phyloP scores from a whole-genome alignment of 2,329 filamentous ascomycete genomes.

The Aspergillus sp. region DNA sequence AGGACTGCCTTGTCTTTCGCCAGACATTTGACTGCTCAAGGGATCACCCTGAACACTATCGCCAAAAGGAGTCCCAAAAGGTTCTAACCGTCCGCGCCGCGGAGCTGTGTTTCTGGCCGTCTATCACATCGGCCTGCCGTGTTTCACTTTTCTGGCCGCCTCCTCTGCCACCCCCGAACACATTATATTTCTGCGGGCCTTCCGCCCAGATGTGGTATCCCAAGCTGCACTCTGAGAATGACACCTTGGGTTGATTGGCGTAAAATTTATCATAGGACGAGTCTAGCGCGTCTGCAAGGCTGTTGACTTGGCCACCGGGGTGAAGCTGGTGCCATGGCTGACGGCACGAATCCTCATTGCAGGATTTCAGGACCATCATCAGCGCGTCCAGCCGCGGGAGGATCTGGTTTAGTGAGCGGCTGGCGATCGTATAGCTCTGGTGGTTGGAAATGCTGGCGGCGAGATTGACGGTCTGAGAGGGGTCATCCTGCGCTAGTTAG shows the following conservation, averaged over 20 bases:
- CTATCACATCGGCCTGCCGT: not conserved
- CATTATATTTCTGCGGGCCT: slow-evolving; percentile 45
- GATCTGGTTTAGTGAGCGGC: slow-evolving; percentile 33
- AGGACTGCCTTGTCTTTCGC: too few species aligned
- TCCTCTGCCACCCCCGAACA: slow-evolving; percentile 8
- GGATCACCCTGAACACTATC: not conserved
- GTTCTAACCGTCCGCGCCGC: not conserved
- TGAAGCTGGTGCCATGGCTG: slow-evolving; percentile 59
- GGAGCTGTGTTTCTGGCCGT: not conserved
- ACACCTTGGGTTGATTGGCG: slow-evolving; percentile 47
- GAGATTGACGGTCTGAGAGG: slow-evolving; percentile 51
- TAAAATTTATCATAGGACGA: slow-evolving; percentile 54
- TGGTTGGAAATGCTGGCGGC: slow-evolving; percentile 20
- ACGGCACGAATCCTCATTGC: slow-evolving; percentile 53
- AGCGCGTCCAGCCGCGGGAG: slow-evolving; percentile 56
- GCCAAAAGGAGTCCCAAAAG: not conserved
- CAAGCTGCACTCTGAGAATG: slow-evolving; percentile 52
- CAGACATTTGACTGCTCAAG: too few species aligned
- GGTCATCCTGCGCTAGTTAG: slow-evolving; percentile 45
- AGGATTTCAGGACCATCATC: slow-evolving; percentile 60
- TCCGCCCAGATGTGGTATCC: slow-evolving; percentile 58
- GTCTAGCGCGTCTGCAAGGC: slow-evolving; percentile 51
- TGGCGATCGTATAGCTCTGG: slow-evolving; percentile 11
- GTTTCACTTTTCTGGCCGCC: slow-evolving; percentile 5
- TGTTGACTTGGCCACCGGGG: slow-evolving; percentile 51